Evolutionary conservation across 83 land plant genomes (phyloP), one percentile per base, ranked within the genome.

Genomic region (Picea engelmannii): DNA sequence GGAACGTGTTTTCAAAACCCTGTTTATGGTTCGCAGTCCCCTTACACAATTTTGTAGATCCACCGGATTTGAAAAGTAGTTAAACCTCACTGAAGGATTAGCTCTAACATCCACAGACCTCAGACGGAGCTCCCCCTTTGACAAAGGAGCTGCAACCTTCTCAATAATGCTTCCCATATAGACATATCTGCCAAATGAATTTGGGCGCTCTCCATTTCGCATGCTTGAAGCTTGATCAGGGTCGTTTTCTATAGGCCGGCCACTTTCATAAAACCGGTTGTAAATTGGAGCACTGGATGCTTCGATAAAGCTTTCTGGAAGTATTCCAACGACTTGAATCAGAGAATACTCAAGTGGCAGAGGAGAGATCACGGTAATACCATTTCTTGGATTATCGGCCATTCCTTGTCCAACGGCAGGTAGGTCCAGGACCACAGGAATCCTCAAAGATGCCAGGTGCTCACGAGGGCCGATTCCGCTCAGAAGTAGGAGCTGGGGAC

Each of bases 401-500:
- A 94, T 61, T 60, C 77, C 85, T 79, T 90, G 87, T 25, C 96
- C 96, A 3, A 94, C 96, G 55, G 78, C 63, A 7, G 90, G 93
- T 5, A 73, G 24, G 80, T 92, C 87, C 49, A 40, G 81, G 15
- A 82, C 82, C 1, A 92, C 88, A 1, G 93, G 93, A 23, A 94
- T 94, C 16, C 94, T 91, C 79, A 67, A 80, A 5, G 90, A 83
- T 5, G 86, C 78, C 25, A 94, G 89, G 62, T 94, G 81, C 4
- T 86, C 83, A 25, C 81, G 27, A 17, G 95, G 87, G 15, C 95
- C 95, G 13, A 94, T 76, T 1, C 96, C 96, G 82, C 95, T 94
- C 73, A 94, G 86, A 12, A 94, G 75, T 67, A 94, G 86, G 21
- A 94, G 85, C 84, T 94, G 96, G 8, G 96, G 96, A 66, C 86